A percentile compares a stretch with the other conserved stretches of the same genome.
Evolutionary conservation across 805 yeast genomes (phyloP).

Genomic region (Teunomyces kruisii): DNA sequence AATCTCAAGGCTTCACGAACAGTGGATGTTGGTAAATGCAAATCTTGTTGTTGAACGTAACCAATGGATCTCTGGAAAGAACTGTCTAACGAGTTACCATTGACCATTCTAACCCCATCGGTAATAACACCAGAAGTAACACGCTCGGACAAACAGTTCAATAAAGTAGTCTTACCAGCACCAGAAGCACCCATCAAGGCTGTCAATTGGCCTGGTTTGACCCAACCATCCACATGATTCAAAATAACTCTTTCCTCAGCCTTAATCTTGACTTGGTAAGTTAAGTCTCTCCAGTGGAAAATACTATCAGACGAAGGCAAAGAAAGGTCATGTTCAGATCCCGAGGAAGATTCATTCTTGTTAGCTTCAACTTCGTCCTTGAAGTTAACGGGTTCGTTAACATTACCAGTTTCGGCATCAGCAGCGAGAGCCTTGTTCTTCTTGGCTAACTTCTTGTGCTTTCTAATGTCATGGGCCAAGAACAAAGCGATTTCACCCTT

Average conservation of each 20-base stretch:
- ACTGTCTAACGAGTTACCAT: constrained; percentile 22
- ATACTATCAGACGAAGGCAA: constrained; percentile 39
- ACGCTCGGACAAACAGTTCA: constrained; percentile 37
- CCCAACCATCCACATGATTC: constrained; percentile 75
- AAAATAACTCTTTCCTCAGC: constrained; percentile 59
- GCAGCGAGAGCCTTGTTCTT: constrained; percentile 16
- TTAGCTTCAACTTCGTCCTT: constrained; percentile 30
- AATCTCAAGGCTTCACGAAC: constrained; percentile 29
- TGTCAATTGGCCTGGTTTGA: constrained; percentile 77
- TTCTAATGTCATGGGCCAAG: constrained; percentile 48
- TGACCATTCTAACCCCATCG: constrained; percentile 37
- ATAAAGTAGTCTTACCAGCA: constrained; percentile 46
- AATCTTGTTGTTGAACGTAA: constrained; percentile 35
- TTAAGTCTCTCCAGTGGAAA: constrained; percentile 77
- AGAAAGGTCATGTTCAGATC: constrained; percentile 19
- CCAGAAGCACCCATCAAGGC: constrained; percentile 64
- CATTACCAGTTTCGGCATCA: constrained; percentile 24
- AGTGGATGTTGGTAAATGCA: constrained; percentile 31
- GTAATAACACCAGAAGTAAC: constrained; percentile 24
- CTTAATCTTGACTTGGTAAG: constrained; percentile 67
- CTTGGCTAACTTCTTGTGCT: constrained; percentile 42
- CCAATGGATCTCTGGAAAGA: constrained; percentile 35
- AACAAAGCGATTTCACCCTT: constrained; percentile 71
- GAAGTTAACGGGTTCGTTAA: constrained; percentile 18
- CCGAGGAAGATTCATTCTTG: constrained; percentile 12